Evolutionary conservation across 73 alveolate species (phyloP).

Genomic region (Paramecium octaurelia): DNA sequence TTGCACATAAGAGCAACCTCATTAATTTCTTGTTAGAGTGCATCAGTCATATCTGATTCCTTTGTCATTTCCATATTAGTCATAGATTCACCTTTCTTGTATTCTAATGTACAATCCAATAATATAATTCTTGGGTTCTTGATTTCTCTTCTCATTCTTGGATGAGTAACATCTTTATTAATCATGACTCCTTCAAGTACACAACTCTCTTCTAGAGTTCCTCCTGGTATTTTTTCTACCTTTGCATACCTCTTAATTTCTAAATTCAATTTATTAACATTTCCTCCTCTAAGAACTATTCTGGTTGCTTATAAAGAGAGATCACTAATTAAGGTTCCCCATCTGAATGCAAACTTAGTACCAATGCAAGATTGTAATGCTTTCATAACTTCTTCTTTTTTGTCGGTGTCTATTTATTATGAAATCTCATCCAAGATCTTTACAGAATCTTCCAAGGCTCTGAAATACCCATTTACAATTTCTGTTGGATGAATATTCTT

Average conservation of each 20-base stretch:
- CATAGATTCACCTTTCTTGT: slow-evolving; percentile 98
- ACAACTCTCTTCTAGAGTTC: slow-evolving; percentile 74
- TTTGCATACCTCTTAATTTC: slow-evolving; percentile 87
- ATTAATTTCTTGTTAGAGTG: slow-evolving; percentile 93
- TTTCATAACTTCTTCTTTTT: slow-evolving; percentile 81
- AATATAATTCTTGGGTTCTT: slow-evolving; percentile 97
- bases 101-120: slow-evolving; percentile 98
- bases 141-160: slow-evolving; percentile 95
- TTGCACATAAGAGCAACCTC: slow-evolving; percentile 93
- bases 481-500: slow-evolving; percentile 94
- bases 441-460: slow-evolving; percentile 94
- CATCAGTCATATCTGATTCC: slow-evolving; percentile 95
- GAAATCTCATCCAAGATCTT: slow-evolving; percentile 76
- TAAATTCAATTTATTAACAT: slow-evolving; percentile 77
- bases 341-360: slow-evolving; percentile 92
- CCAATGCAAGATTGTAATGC: slow-evolving; percentile 89
- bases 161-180: slow-evolving; percentile 99
- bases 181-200: slow-evolving; percentile 98
- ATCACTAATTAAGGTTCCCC: slow-evolving; percentile 90
- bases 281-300: slow-evolving; percentile 83
- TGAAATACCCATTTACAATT: slow-evolving; percentile 92
- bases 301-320: slow-evolving; percentile 90
- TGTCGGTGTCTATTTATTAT: slow-evolving; percentile 72
- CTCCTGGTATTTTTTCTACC: slow-evolving; percentile 91
- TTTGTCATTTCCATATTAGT: slow-evolving; percentile 98